Evolutionary conservation across 176 grass and related monocot genomes (phyloP), one percentile per base, ranked within the genome.

Genomic region (Aegilops sharonensis): DNA sequence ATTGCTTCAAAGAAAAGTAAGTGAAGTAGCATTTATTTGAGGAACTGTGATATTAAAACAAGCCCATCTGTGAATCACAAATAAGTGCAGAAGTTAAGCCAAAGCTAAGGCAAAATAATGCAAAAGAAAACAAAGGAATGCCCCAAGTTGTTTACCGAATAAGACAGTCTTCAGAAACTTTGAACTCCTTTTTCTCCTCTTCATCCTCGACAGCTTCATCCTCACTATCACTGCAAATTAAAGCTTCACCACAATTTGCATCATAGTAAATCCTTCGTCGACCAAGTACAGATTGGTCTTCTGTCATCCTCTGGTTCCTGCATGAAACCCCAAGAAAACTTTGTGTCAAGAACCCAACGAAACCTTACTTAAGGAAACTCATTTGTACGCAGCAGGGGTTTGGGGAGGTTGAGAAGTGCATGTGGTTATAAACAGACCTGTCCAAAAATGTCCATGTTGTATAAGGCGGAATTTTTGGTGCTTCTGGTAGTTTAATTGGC

Each of bases 391-490:
- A 42, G 39, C 70, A 80, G 65, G 31, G 40, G 72, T 47, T 68
- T 74, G 10, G 43, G 83, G 60, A 75, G 56, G 24, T 75, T 24
- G 5, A 78, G 59, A 84, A 72, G 82, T 73, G 64, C 27, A 12
- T 75, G 63, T 75, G 30, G 57, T 74, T 72, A 78, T 71, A 54
- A 89, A 83, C 81, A 39, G 9, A 95, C 96, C 96, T 95, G 85
- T 98, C 92, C 75, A 98, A 79, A 92, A 98, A 98, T 78, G 91
- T 95, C 96, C 96, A 98, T 79, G 96, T 98, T 30, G 96, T 94
- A 82, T 98, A 98, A 75, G 91, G 91, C 34, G 96, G 93, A 78
- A 94, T 75, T 72, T 92, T 95, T 37, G 79, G 18, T 43, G 90
- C 84, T 87, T 98, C 96, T 34, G 79, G 87, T 32, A 98, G 78